Conservation (phyloP, 345 rosid genomes). For the Populus simonii region DNA sequence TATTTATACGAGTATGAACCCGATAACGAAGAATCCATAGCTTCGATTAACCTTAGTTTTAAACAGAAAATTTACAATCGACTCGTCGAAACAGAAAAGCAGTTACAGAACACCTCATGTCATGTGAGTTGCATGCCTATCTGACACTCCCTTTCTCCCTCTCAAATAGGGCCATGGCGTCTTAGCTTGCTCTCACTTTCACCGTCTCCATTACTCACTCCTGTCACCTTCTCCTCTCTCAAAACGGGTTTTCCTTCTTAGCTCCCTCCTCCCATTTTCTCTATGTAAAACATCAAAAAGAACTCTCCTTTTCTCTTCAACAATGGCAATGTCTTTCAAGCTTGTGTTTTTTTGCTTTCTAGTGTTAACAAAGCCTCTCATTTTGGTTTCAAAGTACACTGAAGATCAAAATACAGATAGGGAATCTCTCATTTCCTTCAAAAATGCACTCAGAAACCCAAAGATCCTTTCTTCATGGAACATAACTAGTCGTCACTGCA, state of each 20-base stretch:
- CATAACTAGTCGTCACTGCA: conserved; percentile 38
- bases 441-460: conserved; percentile 41
- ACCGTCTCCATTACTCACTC: not conserved
- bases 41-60: no score
- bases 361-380: conserved; percentile 11
- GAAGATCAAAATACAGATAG: conserved; percentile 33
- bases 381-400: conserved; percentile 16
- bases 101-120: conserved; percentile 34
- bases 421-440: conserved; percentile 47
- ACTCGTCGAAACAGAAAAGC: conserved; percentile 11
- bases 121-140: conserved; percentile 54
- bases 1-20: no score
- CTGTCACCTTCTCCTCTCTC: not conserved
- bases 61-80: not conserved
- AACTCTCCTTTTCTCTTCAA: not conserved
- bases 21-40: no score
- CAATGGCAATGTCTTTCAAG: conserved; percentile 27
- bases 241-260: not conserved
- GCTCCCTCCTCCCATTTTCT: not conserved
- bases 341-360: conserved; percentile 13
- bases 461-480: conserved; percentile 61
- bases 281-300: not conserved
- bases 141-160: conserved; percentile 14
- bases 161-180: conserved; percentile 31
- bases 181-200: conserved; percentile 15